Percentiles rank a stretch among this genome's conserved stretches.
Conservation (phyloP, 169 alveolate genomes). For the Eimeria acervulina region DNA sequence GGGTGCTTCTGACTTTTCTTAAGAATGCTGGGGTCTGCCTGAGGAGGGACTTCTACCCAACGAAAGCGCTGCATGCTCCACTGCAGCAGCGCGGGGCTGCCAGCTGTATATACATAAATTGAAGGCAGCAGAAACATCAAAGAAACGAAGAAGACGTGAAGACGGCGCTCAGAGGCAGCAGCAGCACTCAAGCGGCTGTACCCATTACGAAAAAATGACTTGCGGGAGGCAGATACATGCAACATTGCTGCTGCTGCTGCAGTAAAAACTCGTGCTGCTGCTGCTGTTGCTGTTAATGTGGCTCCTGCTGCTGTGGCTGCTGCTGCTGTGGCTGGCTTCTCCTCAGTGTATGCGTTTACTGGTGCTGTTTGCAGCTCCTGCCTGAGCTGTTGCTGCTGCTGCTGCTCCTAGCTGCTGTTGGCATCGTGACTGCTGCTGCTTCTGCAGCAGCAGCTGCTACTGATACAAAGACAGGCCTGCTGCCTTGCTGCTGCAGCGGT, state of each 20-base stretch:
- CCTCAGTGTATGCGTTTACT: not conserved
- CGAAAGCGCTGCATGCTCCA: conserved; percentile 46
- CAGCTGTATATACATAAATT: not conserved
- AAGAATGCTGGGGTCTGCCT: not conserved
- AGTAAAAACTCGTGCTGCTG: not conserved
- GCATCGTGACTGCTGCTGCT: not conserved
- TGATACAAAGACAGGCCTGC: too few species aligned
- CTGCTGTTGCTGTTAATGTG: not conserved
- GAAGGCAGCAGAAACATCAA: conserved; percentile 43
- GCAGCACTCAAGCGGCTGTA: not conserved
- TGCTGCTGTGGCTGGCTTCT: not conserved
- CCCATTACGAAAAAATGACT: conserved; percentile 8
- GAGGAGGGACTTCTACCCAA: conserved; percentile 37
- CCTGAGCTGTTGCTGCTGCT: too few species aligned
- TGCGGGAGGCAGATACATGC: not conserved
- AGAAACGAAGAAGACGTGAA: not conserved
- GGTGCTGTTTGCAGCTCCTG: not conserved
- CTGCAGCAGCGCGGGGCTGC: conserved; percentile 9
- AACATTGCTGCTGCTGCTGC: conserved; percentile 6
- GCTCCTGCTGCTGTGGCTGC: not conserved
- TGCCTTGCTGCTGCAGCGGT: not conserved
- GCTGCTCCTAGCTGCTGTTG: not conserved
- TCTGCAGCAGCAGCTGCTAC: not conserved
- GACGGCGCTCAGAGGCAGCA: not conserved
- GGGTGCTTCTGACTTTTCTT: not conserved